Conservation (phyloP, 192 early-diverging fungal genomes). For the Funneliformis mosseae region DNA sequence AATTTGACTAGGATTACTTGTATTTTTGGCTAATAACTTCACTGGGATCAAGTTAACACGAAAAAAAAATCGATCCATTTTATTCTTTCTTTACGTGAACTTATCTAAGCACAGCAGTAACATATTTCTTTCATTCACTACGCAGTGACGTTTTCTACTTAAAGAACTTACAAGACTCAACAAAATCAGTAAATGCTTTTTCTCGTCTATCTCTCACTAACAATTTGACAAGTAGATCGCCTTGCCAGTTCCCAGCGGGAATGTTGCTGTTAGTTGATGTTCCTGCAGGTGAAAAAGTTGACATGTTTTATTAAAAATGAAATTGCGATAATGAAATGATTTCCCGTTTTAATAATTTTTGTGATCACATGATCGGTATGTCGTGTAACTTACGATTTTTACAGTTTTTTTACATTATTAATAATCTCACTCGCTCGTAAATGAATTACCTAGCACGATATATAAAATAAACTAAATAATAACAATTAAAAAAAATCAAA, state of each 20-base stretch:
- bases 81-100: background rate
- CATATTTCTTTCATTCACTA: background rate
- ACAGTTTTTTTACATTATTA: too few relatives aligned
- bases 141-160: background rate
- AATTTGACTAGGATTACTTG: background rate
- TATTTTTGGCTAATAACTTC: too few relatives aligned
- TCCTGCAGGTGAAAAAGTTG: background rate
- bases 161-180: slow-evolving; percentile 50
- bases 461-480: too few relatives aligned
- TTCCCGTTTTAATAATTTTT: background rate
- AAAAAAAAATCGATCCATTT: background rate
- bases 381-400: background rate
- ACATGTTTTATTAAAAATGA: background rate
- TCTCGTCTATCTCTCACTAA: slow-evolving; percentile 48
- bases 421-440: too few relatives aligned
- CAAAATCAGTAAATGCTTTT: slow-evolving; percentile 50
- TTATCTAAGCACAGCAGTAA: background rate
- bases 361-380: background rate
- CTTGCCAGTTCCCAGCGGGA: slow-evolving; percentile 38
- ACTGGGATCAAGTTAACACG: background rate
- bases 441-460: too few relatives aligned
- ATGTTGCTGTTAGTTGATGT: background rate
- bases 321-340: background rate
- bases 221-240: slow-evolving; percentile 46
- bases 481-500: too few relatives aligned